These are phyloP conservation scores for Luvunga scandens DNA, from an alignment of 345 rosid genomes.

Conservation along the genomic window DNA sequence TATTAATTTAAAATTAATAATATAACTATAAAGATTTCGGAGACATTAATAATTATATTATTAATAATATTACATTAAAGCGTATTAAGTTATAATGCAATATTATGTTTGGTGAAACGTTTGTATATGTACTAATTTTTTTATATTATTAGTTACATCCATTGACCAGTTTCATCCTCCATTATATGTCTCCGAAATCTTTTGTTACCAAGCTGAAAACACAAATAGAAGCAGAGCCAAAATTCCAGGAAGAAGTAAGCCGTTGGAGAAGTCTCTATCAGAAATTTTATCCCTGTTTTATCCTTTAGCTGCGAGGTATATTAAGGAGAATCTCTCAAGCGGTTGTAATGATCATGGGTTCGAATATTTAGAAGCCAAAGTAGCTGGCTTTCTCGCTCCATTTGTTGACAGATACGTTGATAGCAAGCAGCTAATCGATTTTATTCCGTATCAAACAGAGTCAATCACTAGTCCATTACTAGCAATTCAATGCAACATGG, in stretches of 20 bases:
- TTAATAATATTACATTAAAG: too few species aligned
- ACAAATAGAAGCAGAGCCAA: background rate
- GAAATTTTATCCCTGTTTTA: slow-evolving; percentile 16
- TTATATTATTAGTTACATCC: too few species aligned
- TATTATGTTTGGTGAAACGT: too few species aligned
- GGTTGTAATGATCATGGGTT: slow-evolving; percentile 15
- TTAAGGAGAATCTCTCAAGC: background rate
- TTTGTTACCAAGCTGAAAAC: background rate
- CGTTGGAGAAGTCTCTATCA: slow-evolving; percentile 3
- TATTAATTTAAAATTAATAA: too few species aligned
- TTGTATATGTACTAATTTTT: too few species aligned
- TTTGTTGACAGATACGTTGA: slow-evolving; percentile 9
- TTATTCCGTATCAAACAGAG: slow-evolving; percentile 3
- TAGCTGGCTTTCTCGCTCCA: slow-evolving; percentile 3
- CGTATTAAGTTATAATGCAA: too few species aligned
- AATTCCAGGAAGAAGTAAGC: background rate
- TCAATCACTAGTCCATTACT: slow-evolving; percentile 15
- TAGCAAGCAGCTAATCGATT: background rate
- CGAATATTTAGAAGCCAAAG: slow-evolving; percentile 18
- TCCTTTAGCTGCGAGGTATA: slow-evolving; percentile 14
- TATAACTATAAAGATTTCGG: too few species aligned
- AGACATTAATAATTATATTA: too few species aligned
- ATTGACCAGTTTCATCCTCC: background rate
- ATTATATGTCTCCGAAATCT: background rate
- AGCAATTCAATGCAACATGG: slow-evolving; percentile 11